Evolutionary conservation across 805 yeast species (phyloP).

Genomic region (Wickerhamiella musiphila): DNA sequence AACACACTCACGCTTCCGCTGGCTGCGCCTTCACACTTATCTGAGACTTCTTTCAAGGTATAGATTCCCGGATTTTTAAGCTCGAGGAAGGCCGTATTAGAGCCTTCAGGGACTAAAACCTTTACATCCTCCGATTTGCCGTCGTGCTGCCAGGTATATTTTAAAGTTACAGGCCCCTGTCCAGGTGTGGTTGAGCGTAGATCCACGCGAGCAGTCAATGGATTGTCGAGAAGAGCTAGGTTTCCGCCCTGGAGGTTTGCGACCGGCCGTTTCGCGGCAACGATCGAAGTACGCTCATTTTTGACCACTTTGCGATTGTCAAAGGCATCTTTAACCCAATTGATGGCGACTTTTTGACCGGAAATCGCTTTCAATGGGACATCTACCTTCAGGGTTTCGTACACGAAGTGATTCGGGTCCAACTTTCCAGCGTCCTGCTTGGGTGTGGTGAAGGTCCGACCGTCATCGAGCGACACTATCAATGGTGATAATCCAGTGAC

Average conservation of each 20-base stretch:
- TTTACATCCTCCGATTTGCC: no score
- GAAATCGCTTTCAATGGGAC: not conserved
- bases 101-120: not conserved
- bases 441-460: conserved; percentile 1
- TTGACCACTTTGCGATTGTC: not conserved
- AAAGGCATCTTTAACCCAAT: conserved; percentile 3
- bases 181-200: no score
- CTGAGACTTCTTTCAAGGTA: conserved; percentile 33
- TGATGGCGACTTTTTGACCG: not conserved
- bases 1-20: conserved; percentile 38
- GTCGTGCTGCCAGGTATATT: no score
- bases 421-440: conserved; percentile 1
- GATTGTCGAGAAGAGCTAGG: conserved; percentile 1
- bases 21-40: conserved; percentile 57
- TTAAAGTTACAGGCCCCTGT: no score
- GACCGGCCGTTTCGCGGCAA: not conserved
- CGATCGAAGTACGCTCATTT: not conserved
- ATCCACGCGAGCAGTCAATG: no score
- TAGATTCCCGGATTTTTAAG: conserved; percentile 48
- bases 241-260: not conserved
- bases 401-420: no score
- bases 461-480: conserved; percentile 24
- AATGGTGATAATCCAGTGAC: conserved; percentile 70
- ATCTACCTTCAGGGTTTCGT: not conserved
- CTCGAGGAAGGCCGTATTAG: not conserved